Percentiles rank a stretch among this genome's conserved stretches.
Evolutionary conservation across 1,139 yeast species (phyloP).

Genomic region (Fermentozyma sake): DNA sequence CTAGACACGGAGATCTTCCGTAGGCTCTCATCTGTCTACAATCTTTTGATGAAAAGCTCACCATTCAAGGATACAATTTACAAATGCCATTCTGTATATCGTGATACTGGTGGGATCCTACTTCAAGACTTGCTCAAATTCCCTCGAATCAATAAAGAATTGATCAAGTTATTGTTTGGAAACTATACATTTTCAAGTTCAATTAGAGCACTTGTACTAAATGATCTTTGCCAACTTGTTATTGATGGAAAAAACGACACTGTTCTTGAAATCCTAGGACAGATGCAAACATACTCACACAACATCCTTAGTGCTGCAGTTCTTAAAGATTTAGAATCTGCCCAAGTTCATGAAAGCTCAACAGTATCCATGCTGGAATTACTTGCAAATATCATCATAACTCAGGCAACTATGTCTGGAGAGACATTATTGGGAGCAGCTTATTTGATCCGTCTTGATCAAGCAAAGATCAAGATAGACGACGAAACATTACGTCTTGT

Average conservation of each 20-base stretch:
- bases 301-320: background rate
- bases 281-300: slow-evolving; percentile 5
- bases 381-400: slow-evolving; percentile 8
- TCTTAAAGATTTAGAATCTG: background rate
- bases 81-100: slow-evolving; percentile 9
- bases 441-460: slow-evolving; percentile 7
- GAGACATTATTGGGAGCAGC: slow-evolving; percentile 22
- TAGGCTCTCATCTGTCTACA: background rate
- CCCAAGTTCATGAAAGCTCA: background rate
- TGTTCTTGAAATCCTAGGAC: slow-evolving; percentile 5
- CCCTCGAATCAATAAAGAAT: slow-evolving; percentile 15
- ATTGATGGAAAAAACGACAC: slow-evolving; percentile 6
- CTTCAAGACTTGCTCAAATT: slow-evolving; percentile 18
- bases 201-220: slow-evolving; percentile 16
- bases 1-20: slow-evolving; percentile 1
- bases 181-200: slow-evolving; percentile 16
- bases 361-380: background rate
- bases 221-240: slow-evolving; percentile 14
- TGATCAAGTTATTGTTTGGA: slow-evolving; percentile 12
- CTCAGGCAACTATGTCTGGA: slow-evolving; percentile 12
- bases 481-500: slow-evolving; percentile 4
- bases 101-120: slow-evolving; percentile 7
- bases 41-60: slow-evolving; percentile 1
- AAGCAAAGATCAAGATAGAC: slow-evolving; percentile 3
- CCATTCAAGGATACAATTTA: slow-evolving; percentile 1